These are phyloP conservation scores for Pythium volutum DNA, from an alignment of 352 stramenopile genomes.

Conservation along the genomic window DNA sequence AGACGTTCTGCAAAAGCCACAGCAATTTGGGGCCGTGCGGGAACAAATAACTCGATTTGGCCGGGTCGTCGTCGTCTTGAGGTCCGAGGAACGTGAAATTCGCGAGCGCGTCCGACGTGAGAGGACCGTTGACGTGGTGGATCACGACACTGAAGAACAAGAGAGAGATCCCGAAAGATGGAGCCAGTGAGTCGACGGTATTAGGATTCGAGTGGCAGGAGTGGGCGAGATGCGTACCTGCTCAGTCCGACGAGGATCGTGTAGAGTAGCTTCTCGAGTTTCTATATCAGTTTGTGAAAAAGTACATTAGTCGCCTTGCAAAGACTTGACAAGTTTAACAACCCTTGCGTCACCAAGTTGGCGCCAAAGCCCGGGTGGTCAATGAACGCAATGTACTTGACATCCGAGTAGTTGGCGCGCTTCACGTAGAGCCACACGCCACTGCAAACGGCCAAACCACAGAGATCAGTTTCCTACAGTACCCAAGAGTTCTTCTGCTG, in stretches of 20 bases:
- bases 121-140: constrained; percentile 53
- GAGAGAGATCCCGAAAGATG: not conserved
- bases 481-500: too few relatives aligned
- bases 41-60: constrained; percentile 31
- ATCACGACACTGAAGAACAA: constrained; percentile 65
- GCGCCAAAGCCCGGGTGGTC: constrained; percentile 48
- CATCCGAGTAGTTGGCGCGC: constrained; percentile 51
- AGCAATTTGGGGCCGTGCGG: constrained; percentile 70
- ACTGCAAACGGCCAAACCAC: constrained; percentile 6
- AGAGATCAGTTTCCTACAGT: not conserved
- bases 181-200: too few relatives aligned
- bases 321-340: not conserved
- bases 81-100: constrained; percentile 56
- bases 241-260: constrained; percentile 62
- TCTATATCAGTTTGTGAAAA: constrained; percentile 23
- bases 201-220: too few relatives aligned
- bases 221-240: constrained; percentile 35
- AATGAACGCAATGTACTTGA: constrained; percentile 72
- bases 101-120: constrained; percentile 49
- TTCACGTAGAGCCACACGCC: constrained; percentile 78
- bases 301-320: not conserved
- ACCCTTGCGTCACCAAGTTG: constrained; percentile 22
- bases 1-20: constrained; percentile 70
- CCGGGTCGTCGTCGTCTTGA: constrained; percentile 6
- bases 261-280: constrained; percentile 59